Conservation (phyloP, 805 yeast species). For the Cyberlindnera mrakii region DNA sequence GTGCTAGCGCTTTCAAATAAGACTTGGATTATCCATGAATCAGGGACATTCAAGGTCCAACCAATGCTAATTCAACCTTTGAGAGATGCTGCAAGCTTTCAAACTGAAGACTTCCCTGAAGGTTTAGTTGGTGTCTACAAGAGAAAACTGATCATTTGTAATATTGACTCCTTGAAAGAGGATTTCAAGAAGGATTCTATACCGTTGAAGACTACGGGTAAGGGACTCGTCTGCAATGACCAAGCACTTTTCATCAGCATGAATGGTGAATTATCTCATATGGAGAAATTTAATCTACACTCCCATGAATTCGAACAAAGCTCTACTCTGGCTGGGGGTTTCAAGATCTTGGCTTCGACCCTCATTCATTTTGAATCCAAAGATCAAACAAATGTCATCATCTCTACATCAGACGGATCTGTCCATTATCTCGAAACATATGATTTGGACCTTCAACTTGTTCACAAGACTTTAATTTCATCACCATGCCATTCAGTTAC, state of each 20-base stretch:
- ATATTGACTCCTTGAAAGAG: slow-evolving; percentile 36
- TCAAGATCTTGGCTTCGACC: slow-evolving; percentile 9
- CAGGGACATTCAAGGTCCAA: slow-evolving; percentile 19
- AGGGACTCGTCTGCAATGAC: slow-evolving; percentile 28
- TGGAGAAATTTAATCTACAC: slow-evolving; percentile 13
- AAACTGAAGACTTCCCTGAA: slow-evolving; percentile 53
- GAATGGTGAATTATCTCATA: slow-evolving; percentile 1
- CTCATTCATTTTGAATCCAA: slow-evolving; percentile 22
- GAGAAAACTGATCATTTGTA: slow-evolving; percentile 47
- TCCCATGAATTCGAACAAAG: slow-evolving; percentile 9
- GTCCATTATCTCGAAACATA: slow-evolving; percentile 21
- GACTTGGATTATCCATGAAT: slow-evolving; percentile 29
- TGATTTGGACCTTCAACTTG: slow-evolving; percentile 36
- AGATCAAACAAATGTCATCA: slow-evolving; percentile 32
- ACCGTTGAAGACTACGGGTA: slow-evolving; percentile 47
- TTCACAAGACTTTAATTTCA: slow-evolving; percentile 58
- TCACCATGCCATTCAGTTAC: slow-evolving; percentile 41
- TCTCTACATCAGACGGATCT: slow-evolving; percentile 33
- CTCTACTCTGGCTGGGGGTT: slow-evolving; percentile 5
- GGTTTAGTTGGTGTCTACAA: slow-evolving; percentile 62
- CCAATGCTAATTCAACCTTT: slow-evolving; percentile 28
- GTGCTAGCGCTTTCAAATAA: slow-evolving; percentile 27
- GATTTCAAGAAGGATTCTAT: slow-evolving; percentile 32
- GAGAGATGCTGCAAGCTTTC: slow-evolving; percentile 44
- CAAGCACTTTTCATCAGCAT: slow-evolving; percentile 16